These are phyloP conservation scores for Cicer judaicum DNA, from an alignment of 306 rosid genomes.

Conservation along the genomic window DNA sequence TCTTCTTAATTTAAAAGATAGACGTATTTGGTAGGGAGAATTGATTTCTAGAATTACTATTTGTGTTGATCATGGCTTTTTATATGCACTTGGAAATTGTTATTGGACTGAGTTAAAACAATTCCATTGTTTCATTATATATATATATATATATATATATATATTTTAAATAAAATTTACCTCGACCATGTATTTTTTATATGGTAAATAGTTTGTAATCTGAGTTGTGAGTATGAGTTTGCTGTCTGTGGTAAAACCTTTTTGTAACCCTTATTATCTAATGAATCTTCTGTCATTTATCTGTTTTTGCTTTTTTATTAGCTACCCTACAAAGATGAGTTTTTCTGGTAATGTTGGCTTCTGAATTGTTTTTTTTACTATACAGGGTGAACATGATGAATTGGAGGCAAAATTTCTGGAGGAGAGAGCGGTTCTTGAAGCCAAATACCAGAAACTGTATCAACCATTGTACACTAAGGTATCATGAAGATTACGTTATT, in stretches of 20 bases:
- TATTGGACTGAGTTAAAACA: neutral
- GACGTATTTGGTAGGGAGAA: neutral
- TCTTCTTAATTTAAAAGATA: neutral
- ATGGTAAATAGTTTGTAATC: neutral
- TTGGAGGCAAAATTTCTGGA: constrained; percentile 72
- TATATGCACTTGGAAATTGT: neutral
- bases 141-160: neutral
- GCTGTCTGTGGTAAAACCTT: neutral
- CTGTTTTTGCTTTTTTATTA: neutral
- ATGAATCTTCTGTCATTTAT: neutral
- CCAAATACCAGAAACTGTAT: constrained; percentile 78
- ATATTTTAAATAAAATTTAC: neutral
- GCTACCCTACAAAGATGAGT: constrained; percentile 1
- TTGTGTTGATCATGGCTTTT: neutral
- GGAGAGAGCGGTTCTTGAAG: constrained; percentile 85
- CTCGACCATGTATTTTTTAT: neutral
- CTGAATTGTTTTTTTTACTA: constrained; percentile 2
- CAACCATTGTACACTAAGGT: constrained; percentile 83
- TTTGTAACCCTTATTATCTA: neutral
- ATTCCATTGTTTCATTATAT: neutral
- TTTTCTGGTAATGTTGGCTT: neutral
- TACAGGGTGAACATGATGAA: constrained; percentile 77
- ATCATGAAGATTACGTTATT: neutral
- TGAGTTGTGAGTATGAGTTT: neutral
- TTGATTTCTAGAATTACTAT: constrained; percentile 3